Base-by-base conservation (phyloP, 768 basidiomycete species). In the Inosperma sp. region DNA sequence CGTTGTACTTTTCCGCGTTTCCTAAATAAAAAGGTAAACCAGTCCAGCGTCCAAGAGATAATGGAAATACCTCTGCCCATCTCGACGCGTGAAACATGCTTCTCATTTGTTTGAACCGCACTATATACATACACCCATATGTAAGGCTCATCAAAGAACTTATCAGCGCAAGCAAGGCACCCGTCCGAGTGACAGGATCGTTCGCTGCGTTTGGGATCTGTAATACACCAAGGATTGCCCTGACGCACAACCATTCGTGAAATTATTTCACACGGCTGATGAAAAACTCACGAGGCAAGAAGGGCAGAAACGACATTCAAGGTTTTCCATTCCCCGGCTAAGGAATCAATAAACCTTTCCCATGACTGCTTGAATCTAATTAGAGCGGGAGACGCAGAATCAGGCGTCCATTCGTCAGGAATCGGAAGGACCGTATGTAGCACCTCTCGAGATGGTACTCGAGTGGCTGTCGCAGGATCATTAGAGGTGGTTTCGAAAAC, bases 321-420 rank as follows among this genome's bases (percentile, higher is more conserved):
- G 5, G 85, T 88, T 68, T 88, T 88, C 84, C 84, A 88, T 57
- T 88, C 86, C 22, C 79, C 74, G 54, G 75, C 53, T n/a, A 88
- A 68, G 1, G 83, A 80, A 48, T 85, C 82, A 9, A 88, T 76
- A 56, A 89, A 87, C 0, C 60, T 65, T 64, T 88, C 87, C 87
- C 87, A 89, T 2, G 81, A 76, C 54, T 70, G 65, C 50, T 78
- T 76, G 72, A 90, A 90, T 41, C 82, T 71, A 7, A 80, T 67
- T 33, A 88, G 63, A 5, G 85, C 78, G 4, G 83, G 84, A 0
- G 84, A 78, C 4, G 83, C 83, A 2, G 75, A 65, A 2, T 78
- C 65, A 2, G 72, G 64, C 0, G 75, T 73, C 77, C 78, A 80
- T 37, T 81, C 78, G 8, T 80, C 78, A 2, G 79, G 78, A 30